Evolutionary conservation across 805 yeast species (phyloP).

Genomic region (Hanseniaspora guilliermondii): DNA sequence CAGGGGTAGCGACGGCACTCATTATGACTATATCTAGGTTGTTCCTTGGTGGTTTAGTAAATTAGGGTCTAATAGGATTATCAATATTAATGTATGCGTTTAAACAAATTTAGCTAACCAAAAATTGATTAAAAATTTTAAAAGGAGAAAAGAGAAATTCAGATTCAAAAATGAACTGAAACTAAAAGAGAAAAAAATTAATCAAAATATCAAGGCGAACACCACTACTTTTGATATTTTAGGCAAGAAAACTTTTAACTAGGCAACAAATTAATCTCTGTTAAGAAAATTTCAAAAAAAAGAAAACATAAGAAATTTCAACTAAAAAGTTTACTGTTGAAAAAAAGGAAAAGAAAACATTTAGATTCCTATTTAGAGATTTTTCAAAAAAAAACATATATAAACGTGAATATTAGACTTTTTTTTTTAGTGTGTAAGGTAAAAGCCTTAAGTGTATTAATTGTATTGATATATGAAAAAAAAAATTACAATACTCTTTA

Average conservation of each 20-base stretch:
- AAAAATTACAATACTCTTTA: too few species aligned
- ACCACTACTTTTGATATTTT: not conserved
- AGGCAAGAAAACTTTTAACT: not conserved
- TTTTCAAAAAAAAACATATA: too few species aligned
- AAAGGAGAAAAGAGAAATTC: not conserved
- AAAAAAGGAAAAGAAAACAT: too few species aligned
- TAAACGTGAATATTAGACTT: too few species aligned
- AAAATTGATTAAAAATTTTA: not conserved
- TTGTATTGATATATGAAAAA: too few species aligned
- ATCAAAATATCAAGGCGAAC: too few species aligned
- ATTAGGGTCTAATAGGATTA: not conserved
- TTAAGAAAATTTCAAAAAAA: not conserved
- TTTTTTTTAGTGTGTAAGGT: not conserved
- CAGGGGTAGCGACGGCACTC: conserved; percentile 42
- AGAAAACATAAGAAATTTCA: too few species aligned
- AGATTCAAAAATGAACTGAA: not conserved
- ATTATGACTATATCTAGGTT: conserved; percentile 24
- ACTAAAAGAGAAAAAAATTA: not conserved
- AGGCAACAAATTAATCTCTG: not conserved
- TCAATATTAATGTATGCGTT: not conserved
- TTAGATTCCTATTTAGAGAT: too few species aligned
- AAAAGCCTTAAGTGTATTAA: not conserved
- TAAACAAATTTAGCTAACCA: not conserved
- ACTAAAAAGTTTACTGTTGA: too few species aligned
- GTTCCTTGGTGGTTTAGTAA: conserved; percentile 8